Evolutionary conservation across 768 basidiomycete species (phyloP), one percentile per base, ranked within the genome.

Genomic region (Boletus edulis): DNA sequence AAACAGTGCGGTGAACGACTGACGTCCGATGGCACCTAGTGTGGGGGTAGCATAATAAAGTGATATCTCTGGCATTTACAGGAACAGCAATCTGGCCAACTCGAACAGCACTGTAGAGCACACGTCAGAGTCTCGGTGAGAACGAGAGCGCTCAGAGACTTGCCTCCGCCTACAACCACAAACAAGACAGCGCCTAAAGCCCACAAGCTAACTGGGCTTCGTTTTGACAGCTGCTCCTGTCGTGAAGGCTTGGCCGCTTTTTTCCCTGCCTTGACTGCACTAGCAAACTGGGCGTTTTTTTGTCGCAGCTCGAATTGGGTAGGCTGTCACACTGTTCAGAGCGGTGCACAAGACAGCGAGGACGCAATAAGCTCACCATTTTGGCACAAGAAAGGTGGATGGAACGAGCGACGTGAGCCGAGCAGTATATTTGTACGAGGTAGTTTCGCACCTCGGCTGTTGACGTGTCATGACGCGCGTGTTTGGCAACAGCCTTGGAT

Each of bases 281-380:
- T 82, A 39, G 86, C 87, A 72, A 94, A 94, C 73, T 91, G 86
- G 54, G 79, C 80, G 71, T 92, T 94, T 71, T 83, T 82, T 65
- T 84, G 82, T 62, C 88, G 85, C 73, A 91, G 79, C 65, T 92
- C 90, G 68, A 89, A 91, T 76, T 88, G 82, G 51, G 86, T 89
- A 50, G 89, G 89, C 88, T 91, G 63, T 9, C 5, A 45, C 39
- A 3, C 22, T 32, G 0, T 18, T 49, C 14, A 66, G 54, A 7
- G 5, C 12, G 4, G 7, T 12, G 24, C 3, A 15, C 20, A 31
- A 14, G 2, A 11, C 14, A 5, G 24, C 27, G 14, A 6, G n/a
- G 7, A 42, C 20, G 27, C 15, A 32, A 37, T 17, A 50, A 29
- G 60, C 68, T n/a, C 41, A 73, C 74, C 76, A 77, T 77, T 51